Conservation (phyloP, 179 eudicot genomes). For the Spinacia oleracea region DNA sequence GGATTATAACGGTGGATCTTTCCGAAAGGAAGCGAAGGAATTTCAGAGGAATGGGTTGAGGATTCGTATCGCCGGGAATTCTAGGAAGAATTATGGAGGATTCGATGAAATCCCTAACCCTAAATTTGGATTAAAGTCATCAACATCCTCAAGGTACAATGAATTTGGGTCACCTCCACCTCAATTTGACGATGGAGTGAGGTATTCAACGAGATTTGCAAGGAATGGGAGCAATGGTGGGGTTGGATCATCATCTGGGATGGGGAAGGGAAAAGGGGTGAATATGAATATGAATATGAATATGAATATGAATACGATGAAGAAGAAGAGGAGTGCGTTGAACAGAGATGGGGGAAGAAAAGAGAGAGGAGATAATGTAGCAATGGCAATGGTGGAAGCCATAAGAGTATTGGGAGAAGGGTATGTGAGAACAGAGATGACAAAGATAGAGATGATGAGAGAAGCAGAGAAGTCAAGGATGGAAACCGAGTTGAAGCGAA, state of each 20-base stretch:
- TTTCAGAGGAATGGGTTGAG: conserved; percentile 35
- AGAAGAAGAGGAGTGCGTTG: conserved; percentile 14
- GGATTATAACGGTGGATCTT: conserved; percentile 1
- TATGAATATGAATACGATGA: not conserved
- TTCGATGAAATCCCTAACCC: conserved; percentile 39
- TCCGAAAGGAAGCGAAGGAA: not conserved
- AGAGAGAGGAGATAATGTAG: conserved; percentile 32
- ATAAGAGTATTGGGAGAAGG: conserved; percentile 72
- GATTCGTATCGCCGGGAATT: conserved; percentile 39
- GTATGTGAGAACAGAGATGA: conserved; percentile 77
- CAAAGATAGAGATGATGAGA: conserved; percentile 84
- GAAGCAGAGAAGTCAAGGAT: conserved; percentile 69
- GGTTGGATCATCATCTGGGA: conserved; percentile 3
- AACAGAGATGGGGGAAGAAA: conserved; percentile 6
- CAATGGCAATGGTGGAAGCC: conserved; percentile 55
- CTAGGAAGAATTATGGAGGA: conserved; percentile 29
- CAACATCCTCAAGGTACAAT: not conserved
- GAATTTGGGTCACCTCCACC: conserved; percentile 16
- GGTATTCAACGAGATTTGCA: conserved; percentile 27
- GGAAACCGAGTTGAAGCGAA: conserved; percentile 89
- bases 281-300: not conserved
- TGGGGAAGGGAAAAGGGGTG: conserved; percentile 17
- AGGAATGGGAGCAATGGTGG: conserved; percentile 14
- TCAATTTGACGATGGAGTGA: conserved; percentile 16
- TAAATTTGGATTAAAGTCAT: conserved; percentile 14